These are phyloP conservation scores for Yamadazyma sp. DNA, from an alignment of 1,139 yeast genomes.

Conservation along the genomic window DNA sequence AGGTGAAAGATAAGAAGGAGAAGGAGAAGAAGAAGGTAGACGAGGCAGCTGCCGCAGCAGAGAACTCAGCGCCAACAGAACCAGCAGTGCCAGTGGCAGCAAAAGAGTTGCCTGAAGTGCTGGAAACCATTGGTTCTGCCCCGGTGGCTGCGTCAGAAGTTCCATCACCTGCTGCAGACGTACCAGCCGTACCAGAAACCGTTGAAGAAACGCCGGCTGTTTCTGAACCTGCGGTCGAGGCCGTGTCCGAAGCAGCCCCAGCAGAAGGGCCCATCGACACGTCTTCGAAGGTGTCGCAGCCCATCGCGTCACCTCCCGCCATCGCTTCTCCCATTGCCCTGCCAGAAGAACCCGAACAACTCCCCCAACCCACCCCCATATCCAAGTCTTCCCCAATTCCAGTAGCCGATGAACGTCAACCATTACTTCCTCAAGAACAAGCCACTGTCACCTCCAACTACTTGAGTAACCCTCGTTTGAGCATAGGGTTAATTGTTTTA, in stretches of 20 bases:
- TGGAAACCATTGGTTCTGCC: not conserved
- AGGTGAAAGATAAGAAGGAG: conserved; percentile 3
- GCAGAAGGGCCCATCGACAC: not conserved
- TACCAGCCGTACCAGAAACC: not conserved
- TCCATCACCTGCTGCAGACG: not conserved
- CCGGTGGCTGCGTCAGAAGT: not conserved
- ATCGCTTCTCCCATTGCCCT: not conserved
- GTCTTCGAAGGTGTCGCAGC: not conserved
- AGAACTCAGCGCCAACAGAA: not conserved
- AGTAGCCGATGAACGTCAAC: conserved; percentile 12
- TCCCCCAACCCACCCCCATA: conserved; percentile 5
- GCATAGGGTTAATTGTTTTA: conserved; percentile 16
- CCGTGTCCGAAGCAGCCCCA: not conserved
- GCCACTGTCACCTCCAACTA: conserved; percentile 5
- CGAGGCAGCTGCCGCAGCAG: not conserved
- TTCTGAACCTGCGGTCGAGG: conserved; percentile 1
- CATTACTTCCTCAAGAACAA: conserved; percentile 8
- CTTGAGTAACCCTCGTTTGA: conserved; percentile 18
- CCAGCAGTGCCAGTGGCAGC: not conserved
- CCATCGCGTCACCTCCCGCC: not conserved
- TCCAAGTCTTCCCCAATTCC: conserved; percentile 8
- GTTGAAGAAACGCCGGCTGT: too few relatives aligned
- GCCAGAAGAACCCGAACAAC: not conserved
- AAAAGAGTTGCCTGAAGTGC: not conserved
- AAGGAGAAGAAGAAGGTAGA: conserved; percentile 2